A percentile compares a stretch with the other conserved stretches of the same genome.
Conservation (phyloP, 2,329 filamentous ascomycete genomes). For the Hypomyces rosellus region DNA sequence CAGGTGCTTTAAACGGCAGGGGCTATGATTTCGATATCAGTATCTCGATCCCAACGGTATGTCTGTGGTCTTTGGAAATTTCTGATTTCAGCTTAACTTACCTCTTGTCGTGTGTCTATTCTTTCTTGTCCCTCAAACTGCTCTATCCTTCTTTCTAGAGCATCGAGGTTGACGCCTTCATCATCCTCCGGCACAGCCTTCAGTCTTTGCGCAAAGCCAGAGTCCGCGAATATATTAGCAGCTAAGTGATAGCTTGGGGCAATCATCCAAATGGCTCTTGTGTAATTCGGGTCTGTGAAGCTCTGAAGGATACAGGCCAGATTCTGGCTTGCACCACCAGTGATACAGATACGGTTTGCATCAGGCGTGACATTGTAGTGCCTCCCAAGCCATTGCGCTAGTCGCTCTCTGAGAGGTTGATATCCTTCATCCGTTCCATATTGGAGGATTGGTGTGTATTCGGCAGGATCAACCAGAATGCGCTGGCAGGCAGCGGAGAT, state of each 20-base stretch:
- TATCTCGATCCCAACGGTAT: not conserved
- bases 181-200: slow-evolving; percentile 69
- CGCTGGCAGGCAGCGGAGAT: slow-evolving; percentile 55
- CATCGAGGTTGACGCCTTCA: slow-evolving; percentile 66
- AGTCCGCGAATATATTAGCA: slow-evolving; percentile 78
- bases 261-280: slow-evolving; percentile 71
- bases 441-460: slow-evolving; percentile 59
- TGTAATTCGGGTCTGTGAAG: slow-evolving; percentile 73
- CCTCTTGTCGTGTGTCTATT: slow-evolving; percentile 10
- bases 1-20: slow-evolving; percentile 47
- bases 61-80: not conserved
- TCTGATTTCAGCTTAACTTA: slow-evolving; percentile 1
- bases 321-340: slow-evolving; percentile 80
- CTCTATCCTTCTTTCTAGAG: slow-evolving; percentile 26
- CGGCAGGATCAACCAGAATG: slow-evolving; percentile 53
- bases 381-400: slow-evolving; percentile 63
- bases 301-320: slow-evolving; percentile 70
- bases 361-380: slow-evolving; percentile 49
- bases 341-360: slow-evolving; percentile 65
- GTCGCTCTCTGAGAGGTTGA: slow-evolving; percentile 57
- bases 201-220: slow-evolving; percentile 62
- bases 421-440: slow-evolving; percentile 78
- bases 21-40: not conserved
- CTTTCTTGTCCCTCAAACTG: slow-evolving; percentile 23
- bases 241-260: slow-evolving; percentile 81